Conservation (phyloP, 176 grass and related monocot genomes). For the Secale cereale region DNA sequence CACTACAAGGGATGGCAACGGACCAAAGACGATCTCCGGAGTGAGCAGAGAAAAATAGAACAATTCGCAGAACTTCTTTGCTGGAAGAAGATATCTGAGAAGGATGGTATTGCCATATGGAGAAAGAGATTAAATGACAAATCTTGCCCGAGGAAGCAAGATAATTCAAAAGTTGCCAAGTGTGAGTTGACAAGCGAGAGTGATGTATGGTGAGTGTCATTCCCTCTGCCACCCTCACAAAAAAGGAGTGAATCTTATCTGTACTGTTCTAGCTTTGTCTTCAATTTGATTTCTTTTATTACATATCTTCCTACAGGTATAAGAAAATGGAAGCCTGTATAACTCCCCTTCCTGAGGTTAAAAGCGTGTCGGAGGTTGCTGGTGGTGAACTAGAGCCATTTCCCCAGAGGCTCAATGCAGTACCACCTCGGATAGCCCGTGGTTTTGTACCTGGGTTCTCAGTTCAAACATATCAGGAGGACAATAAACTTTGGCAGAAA, state of each 20-base stretch:
- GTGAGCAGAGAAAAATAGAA: conserved; percentile 78
- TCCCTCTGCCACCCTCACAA: not conserved
- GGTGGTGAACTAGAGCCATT: conserved; percentile 61
- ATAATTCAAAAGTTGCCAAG: conserved; percentile 35
- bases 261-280: not conserved
- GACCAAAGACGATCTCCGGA: conserved; percentile 57
- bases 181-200: conserved; percentile 49
- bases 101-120: conserved; percentile 69
- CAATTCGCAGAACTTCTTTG: conserved; percentile 70
- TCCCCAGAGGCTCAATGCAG: conserved; percentile 60
- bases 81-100: conserved; percentile 89
- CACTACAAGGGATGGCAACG: conserved; percentile 65
- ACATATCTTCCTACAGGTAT: conserved; percentile 56
- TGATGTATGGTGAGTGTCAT: conserved; percentile 65
- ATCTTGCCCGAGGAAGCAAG: conserved; percentile 51
- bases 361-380: conserved; percentile 44
- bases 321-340: conserved; percentile 84
- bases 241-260: not conserved
- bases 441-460: conserved; percentile 50
- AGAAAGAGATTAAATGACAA: conserved; percentile 61
- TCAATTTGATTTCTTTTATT: conserved; percentile 7
- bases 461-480: conserved; percentile 46
- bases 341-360: conserved; percentile 50
- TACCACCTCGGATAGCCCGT: conserved; percentile 64
- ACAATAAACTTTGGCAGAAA: conserved; percentile 70